Evolutionary conservation across 345 rosid genomes (phyloP).

Genomic region (Reutealis trisperma): DNA sequence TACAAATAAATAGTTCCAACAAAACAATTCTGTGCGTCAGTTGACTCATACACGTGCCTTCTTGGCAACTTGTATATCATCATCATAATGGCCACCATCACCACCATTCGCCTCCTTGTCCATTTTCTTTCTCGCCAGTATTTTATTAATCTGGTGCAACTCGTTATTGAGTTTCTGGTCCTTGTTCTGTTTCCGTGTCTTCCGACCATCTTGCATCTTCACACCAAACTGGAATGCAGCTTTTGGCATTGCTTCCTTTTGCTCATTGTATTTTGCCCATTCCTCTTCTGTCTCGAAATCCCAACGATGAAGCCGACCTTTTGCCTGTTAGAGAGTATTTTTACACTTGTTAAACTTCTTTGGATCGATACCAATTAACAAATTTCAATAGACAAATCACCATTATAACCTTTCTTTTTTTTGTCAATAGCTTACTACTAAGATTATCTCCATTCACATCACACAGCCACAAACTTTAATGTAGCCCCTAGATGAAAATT

Average conservation of each 20-base stretch:
- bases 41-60: conserved; percentile 47
- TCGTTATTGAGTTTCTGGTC: conserved; percentile 95
- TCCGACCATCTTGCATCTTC: conserved; percentile 98
- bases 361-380: not conserved
- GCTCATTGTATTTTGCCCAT: conserved; percentile 95
- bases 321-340: conserved; percentile 59
- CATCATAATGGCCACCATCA: conserved; percentile 58
- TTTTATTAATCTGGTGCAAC: conserved; percentile 85
- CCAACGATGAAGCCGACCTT: conserved; percentile 96
- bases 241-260: conserved; percentile 99
- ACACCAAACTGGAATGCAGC: conserved; percentile 98
- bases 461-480: not conserved
- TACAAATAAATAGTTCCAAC: not conserved
- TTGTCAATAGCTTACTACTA: not conserved
- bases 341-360: not conserved
- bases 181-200: conserved; percentile 90
- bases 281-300: conserved; percentile 99
- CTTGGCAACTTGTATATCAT: conserved; percentile 47
- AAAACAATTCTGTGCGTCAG: not conserved
- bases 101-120: conserved; percentile 57
- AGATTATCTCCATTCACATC: not conserved
- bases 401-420: not conserved
- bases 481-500: too few species aligned
- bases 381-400: not conserved
- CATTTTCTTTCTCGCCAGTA: conserved; percentile 83